Percentiles rank a stretch among this genome's conserved stretches.
Conservation (phyloP, 2,329 filamentous ascomycete genomes). For the Xylaria sp. region DNA sequence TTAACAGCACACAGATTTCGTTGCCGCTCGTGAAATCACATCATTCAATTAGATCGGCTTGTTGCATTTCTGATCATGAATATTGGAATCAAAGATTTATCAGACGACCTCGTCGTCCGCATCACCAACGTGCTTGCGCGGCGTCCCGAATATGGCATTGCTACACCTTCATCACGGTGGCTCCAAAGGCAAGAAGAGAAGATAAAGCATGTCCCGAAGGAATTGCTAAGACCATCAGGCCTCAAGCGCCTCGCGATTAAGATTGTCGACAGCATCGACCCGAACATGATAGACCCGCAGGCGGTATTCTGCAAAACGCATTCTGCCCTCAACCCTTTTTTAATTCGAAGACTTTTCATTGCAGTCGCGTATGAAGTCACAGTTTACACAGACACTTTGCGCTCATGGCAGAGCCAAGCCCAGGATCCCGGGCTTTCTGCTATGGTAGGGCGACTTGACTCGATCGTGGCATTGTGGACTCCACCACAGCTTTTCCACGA, state of each 20-base stretch:
- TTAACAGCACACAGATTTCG: conserved; percentile 20
- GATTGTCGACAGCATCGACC: conserved; percentile 46
- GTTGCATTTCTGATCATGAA: conserved; percentile 37
- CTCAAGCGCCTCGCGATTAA: conserved; percentile 51
- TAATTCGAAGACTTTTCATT: conserved; percentile 58
- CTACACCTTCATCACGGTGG: conserved; percentile 53
- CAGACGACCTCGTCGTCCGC: conserved; percentile 46
- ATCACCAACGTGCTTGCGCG: conserved; percentile 55
- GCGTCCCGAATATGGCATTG: conserved; percentile 49
- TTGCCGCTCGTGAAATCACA: conserved; percentile 22
- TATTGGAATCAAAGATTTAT: conserved; percentile 44
- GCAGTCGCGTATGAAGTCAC: conserved; percentile 57
- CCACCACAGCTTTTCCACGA: conserved; percentile 50
- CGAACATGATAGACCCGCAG: conserved; percentile 44
- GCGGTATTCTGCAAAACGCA: conserved; percentile 58
- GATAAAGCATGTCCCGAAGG: conserved; percentile 44
- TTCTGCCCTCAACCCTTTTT: conserved; percentile 53
- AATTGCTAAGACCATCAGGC: conserved; percentile 46
- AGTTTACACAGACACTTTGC: conserved; percentile 45
- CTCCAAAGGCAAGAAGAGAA: conserved; percentile 51
- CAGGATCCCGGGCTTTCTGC: conserved; percentile 40
- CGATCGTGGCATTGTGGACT: conserved; percentile 56
- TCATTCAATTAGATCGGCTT: conserved; percentile 5
- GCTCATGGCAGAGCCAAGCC: conserved; percentile 43
- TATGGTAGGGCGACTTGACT: conserved; percentile 50